A percentile compares a stretch with the other conserved stretches of the same genome.
phyloP scores from a whole-genome alignment of 768 basidiomycete genomes.

The Suillus discolor region DNA sequence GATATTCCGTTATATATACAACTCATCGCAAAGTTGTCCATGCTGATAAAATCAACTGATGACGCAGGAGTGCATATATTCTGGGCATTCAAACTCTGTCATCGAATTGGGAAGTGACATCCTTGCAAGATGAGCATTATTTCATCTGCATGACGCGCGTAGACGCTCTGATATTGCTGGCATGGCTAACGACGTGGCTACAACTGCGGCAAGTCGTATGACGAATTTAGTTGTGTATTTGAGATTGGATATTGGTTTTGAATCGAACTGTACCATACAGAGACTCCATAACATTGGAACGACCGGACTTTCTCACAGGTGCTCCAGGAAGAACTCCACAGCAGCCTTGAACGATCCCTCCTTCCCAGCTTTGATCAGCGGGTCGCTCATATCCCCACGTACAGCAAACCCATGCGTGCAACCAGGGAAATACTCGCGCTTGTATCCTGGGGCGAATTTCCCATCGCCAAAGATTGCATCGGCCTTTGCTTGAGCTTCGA shows the following conservation, averaged over 20 bases:
- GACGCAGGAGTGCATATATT: not conserved
- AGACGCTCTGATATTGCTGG: not conserved
- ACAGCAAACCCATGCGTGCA: constrained; percentile 58
- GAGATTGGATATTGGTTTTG: not conserved
- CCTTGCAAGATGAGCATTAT: not conserved
- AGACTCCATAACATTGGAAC: not conserved
- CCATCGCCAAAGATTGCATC: constrained; percentile 42
- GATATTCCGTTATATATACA: not conserved
- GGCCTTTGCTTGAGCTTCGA: constrained; percentile 32
- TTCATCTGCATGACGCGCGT: not conserved
- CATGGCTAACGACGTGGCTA: not conserved
- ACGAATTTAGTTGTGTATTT: not conserved
- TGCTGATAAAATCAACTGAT: not conserved
- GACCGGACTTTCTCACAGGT: constrained; percentile 17
- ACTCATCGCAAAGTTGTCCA: not conserved
- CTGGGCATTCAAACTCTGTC: not conserved
- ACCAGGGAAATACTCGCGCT: constrained; percentile 48
- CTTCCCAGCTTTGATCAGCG: constrained; percentile 60
- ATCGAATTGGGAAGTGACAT: not conserved
- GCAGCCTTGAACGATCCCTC: constrained; percentile 63
- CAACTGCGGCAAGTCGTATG: not conserved
- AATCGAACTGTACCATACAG: not conserved
- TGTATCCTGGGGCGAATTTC: constrained; percentile 46
- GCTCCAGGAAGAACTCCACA: constrained; percentile 54
- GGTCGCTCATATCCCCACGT: constrained; percentile 46